Conservation (phyloP, 2,329 filamentous ascomycete species). For the Neoascochyta sp. region DNA sequence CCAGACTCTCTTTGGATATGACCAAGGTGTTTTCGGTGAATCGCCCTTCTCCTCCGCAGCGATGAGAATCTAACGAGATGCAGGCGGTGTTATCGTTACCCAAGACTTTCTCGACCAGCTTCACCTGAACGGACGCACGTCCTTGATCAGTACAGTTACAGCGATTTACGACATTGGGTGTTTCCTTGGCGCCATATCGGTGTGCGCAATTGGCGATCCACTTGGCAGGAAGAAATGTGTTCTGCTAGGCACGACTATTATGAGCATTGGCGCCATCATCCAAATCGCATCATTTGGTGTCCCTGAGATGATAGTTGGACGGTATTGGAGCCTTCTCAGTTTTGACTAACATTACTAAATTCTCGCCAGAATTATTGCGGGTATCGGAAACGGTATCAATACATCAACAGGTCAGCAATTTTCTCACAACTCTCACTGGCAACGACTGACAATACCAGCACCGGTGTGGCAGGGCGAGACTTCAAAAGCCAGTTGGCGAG, state of each 20-base stretch:
- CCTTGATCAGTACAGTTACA: constrained; percentile 48
- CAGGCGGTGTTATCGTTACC: constrained; percentile 54
- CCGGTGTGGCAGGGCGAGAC: constrained; percentile 55
- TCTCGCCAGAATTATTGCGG: constrained; percentile 39
- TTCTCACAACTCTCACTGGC: constrained; percentile 1
- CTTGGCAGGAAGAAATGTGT: constrained; percentile 50
- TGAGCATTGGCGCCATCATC: constrained; percentile 49
- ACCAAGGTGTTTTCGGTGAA: constrained; percentile 52
- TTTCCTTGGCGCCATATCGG: constrained; percentile 54
- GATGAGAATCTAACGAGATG: neutral
- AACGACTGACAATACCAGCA: constrained; percentile 36
- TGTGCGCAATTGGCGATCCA: constrained; percentile 45
- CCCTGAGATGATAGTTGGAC: constrained; percentile 50
- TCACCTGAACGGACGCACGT: constrained; percentile 43
- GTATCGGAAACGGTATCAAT: constrained; percentile 52
- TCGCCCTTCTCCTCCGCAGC: neutral
- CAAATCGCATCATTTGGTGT: constrained; percentile 47
- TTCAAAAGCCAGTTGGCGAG: constrained; percentile 42
- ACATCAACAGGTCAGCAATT: constrained; percentile 46
- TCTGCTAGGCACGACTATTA: constrained; percentile 48
- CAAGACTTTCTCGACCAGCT: constrained; percentile 51
- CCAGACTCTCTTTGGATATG: constrained; percentile 38
- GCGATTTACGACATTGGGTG: constrained; percentile 60
- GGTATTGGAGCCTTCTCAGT: constrained; percentile 6
- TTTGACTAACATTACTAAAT: neutral